phyloP scores from a whole-genome alignment of 768 basidiomycete genomes.

The Leccinum boreale region DNA sequence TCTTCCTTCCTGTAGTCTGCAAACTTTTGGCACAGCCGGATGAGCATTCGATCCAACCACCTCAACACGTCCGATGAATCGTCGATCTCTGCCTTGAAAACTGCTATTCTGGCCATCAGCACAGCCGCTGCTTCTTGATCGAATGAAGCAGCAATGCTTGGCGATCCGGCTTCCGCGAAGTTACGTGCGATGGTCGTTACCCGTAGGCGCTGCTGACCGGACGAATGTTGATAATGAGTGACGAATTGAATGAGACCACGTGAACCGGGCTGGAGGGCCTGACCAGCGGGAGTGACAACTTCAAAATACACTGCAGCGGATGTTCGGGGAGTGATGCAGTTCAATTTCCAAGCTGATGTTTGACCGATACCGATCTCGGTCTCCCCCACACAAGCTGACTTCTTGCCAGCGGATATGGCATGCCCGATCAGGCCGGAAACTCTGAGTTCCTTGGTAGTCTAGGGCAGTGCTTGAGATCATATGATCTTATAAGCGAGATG shows the following conservation, averaged over 20 bases:
- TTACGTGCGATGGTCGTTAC: conserved; percentile 98
- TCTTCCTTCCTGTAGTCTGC: conserved; percentile 99
- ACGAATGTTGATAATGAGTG: conserved; percentile 97
- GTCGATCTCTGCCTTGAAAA: conserved; percentile 99
- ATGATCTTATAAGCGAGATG: neutral
- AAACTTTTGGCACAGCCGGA: conserved; percentile 97
- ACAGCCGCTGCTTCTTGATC: conserved; percentile 99
- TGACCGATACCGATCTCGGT: conserved; percentile 99
- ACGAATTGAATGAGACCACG: conserved; percentile 97
- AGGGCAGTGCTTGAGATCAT: conserved; percentile 5
- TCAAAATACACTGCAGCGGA: conserved; percentile 96
- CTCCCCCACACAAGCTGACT: conserved; percentile 94
- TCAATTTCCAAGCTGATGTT: conserved; percentile 98
- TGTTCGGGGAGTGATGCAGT: conserved; percentile 82
- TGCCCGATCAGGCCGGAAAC: conserved; percentile 98
- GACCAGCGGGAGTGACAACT: conserved; percentile 95
- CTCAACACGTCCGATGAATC: conserved; percentile 94
- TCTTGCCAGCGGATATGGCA: conserved; percentile 96
- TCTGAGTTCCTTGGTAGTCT: conserved; percentile 99
- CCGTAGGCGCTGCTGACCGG: conserved; percentile 90
- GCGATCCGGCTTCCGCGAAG: conserved; percentile 97
- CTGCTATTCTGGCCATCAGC: conserved; percentile 96
- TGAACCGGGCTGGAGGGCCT: conserved; percentile 83
- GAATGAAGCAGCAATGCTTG: conserved; percentile 88
- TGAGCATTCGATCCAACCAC: conserved; percentile 98